These are phyloP conservation scores for Salvia hispanica DNA, from an alignment of 257 asterid species.

Conservation along the genomic window DNA sequence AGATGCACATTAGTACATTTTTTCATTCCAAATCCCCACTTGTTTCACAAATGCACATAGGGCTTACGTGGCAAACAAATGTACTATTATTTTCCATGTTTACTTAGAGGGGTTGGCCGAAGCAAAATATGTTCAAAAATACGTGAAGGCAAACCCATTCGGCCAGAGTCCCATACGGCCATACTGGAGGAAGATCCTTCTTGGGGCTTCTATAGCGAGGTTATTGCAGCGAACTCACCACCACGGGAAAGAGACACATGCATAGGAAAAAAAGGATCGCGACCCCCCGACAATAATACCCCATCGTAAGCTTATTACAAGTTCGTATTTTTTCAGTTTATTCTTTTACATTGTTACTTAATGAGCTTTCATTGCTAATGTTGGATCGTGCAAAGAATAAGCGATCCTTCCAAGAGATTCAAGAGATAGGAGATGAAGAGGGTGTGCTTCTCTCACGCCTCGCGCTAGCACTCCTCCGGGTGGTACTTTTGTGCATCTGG, in stretches of 20 bases:
- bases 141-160: slow-evolving; percentile 64
- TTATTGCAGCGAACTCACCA: slow-evolving; percentile 54
- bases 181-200: slow-evolving; percentile 60
- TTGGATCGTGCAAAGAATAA: too few species aligned
- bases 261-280: not conserved
- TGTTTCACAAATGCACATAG: not conserved
- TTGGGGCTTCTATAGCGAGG: slow-evolving; percentile 71
- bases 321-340: too few species aligned
- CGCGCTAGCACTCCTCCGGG: too few species aligned
- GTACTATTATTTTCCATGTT: slow-evolving; percentile 36
- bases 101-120: slow-evolving; percentile 68
- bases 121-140: slow-evolving; percentile 75
- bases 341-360: too few species aligned
- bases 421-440: too few species aligned
- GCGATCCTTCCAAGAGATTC: too few species aligned
- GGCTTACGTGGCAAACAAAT: not conserved
- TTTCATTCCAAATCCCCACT: not conserved
- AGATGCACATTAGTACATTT: not conserved
- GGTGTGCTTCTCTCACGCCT: too few species aligned
- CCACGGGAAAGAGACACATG: slow-evolving; percentile 27
- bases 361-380: too few species aligned
- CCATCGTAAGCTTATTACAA: too few species aligned
- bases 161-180: slow-evolving; percentile 60
- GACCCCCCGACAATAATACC: too few species aligned
- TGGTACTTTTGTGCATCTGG: too few species aligned